Evolutionary conservation across 208 protist species (phyloP), one percentile per base, ranked within the genome.

Genomic region (Trypanosoma theileri): DNA sequence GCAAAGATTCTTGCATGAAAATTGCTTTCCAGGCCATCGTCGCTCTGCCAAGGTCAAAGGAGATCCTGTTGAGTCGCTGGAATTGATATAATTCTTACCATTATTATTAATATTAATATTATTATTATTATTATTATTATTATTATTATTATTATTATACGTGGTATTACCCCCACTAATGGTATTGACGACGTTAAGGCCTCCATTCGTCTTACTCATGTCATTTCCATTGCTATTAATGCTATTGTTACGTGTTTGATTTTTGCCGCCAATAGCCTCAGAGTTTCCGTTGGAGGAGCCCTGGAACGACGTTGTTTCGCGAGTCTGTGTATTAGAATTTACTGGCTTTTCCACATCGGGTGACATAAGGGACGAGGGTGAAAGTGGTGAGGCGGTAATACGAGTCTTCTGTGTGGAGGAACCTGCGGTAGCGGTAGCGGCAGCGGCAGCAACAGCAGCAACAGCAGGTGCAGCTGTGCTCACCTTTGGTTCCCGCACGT

Each of bases 1-100:
- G 21, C 19, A 19, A 53, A 53, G 45, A 51, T 44, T 45, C 24
- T 66, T 21, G 55, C 85, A 63, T n/a, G 59, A 42, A 28, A 48
- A 60, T 69, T 63, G 73, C 45, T 66, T 52, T 52, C 59, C 24
- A 68, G 22, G 66, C 19, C 54, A 51, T 22, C 26, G 9, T 21
- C 46, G 52, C 41, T 68, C 41, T 14, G 42, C 45, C n/a, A 26
- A 0, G 14, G 4, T 26, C 16, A 17, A 3, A 55, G 21, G 28
- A 46, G 31, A 28, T 22, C 28, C 41, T 1, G 26, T 3, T 7
- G 26, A n/a, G 24, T 57, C 50, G 56, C n/a, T 57, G 3, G 14
- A 53, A 35, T 54, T 64, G 4, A 41, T 64, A 54, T 51, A 41
- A 41, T 41, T 54, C 9, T 26, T 54, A 10, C 14, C 44, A 17